Evolutionary conservation across 2,329 filamentous ascomycete species (phyloP).

Genomic region (Scedosporium apiospermum): DNA sequence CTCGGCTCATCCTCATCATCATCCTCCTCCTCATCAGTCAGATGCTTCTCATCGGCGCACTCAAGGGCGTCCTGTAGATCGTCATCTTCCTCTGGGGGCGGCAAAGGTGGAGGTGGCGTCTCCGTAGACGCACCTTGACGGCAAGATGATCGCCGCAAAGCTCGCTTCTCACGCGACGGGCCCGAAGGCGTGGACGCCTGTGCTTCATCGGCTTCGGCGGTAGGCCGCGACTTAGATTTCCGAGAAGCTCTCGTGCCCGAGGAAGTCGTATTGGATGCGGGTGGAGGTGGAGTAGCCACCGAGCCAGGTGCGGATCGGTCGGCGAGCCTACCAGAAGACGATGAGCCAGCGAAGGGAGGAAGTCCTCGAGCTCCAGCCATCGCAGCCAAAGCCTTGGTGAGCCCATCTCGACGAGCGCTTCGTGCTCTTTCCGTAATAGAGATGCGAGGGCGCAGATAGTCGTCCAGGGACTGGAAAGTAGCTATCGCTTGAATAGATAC

Average conservation of each 20-base stretch:
- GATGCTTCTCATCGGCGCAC: slow-evolving; percentile 83
- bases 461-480: slow-evolving; percentile 92
- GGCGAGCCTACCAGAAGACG: slow-evolving; percentile 35
- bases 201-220: slow-evolving; percentile 26
- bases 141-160: slow-evolving; percentile 53
- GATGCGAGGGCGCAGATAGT: slow-evolving; percentile 88
- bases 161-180: slow-evolving; percentile 47
- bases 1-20: slow-evolving; percentile 33
- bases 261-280: slow-evolving; percentile 25
- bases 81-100: slow-evolving; percentile 49
- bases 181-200: slow-evolving; percentile 34
- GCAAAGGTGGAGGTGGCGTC: slow-evolving; percentile 38
- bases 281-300: slow-evolving; percentile 23
- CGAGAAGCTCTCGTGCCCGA: slow-evolving; percentile 34
- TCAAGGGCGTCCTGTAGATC: slow-evolving; percentile 65
- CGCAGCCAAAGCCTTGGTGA: slow-evolving; percentile 62
- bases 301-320: slow-evolving; percentile 32
- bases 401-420: slow-evolving; percentile 51
- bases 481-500: slow-evolving; percentile 98
- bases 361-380: slow-evolving; percentile 65
- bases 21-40: slow-evolving; percentile 63
- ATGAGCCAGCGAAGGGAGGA: slow-evolving; percentile 31
- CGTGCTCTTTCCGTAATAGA: slow-evolving; percentile 33
- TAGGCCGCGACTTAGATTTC: slow-evolving; percentile 32
- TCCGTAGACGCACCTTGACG: slow-evolving; percentile 45